Conservation (phyloP, 2,329 filamentous ascomycete species). For the Sporothrix variecibatus region DNA sequence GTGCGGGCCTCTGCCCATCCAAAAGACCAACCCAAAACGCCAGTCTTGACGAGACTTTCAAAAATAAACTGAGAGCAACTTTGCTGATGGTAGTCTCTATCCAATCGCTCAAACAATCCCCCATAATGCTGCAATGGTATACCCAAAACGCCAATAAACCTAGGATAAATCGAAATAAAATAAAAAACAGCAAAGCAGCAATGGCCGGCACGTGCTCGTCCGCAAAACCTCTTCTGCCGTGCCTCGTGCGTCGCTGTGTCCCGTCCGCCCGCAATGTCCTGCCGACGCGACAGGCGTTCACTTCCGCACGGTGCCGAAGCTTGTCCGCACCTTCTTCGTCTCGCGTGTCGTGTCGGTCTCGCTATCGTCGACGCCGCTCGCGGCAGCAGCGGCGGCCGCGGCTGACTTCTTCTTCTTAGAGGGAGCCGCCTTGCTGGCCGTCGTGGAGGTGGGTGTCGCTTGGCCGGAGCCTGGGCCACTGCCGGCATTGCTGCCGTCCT, state of each 20-base stretch:
- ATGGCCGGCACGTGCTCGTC: neutral
- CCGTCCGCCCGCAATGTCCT: neutral
- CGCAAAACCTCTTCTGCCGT: neutral
- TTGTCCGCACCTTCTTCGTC: constrained; percentile 58
- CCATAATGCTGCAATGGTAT: constrained; percentile 15
- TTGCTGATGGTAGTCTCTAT: neutral
- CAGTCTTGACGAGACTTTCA: neutral
- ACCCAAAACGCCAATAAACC: neutral
- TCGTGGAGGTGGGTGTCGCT: constrained; percentile 58
- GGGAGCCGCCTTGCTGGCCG: constrained; percentile 46
- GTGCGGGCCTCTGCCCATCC: neutral
- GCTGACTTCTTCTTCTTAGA: constrained; percentile 57
- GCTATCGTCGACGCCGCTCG: constrained; percentile 51
- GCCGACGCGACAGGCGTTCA: neutral
- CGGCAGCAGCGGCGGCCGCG: constrained; percentile 31
- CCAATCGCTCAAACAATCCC: neutral
- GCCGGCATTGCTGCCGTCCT: constrained; percentile 38
- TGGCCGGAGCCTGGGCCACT: constrained; percentile 47
- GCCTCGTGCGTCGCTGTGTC: neutral
- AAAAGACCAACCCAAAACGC: neutral
- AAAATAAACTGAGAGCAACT: neutral
- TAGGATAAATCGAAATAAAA: neutral
- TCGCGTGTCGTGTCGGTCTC: constrained; percentile 57
- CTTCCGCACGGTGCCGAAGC: constrained; percentile 59
- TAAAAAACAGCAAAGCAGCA: neutral